A percentile compares a stretch with the other conserved stretches of the same genome.
These are phyloP conservation scores for Rhodosporidiobolus sp. DNA, from an alignment of 768 basidiomycete genomes.

Conservation along the genomic window DNA sequence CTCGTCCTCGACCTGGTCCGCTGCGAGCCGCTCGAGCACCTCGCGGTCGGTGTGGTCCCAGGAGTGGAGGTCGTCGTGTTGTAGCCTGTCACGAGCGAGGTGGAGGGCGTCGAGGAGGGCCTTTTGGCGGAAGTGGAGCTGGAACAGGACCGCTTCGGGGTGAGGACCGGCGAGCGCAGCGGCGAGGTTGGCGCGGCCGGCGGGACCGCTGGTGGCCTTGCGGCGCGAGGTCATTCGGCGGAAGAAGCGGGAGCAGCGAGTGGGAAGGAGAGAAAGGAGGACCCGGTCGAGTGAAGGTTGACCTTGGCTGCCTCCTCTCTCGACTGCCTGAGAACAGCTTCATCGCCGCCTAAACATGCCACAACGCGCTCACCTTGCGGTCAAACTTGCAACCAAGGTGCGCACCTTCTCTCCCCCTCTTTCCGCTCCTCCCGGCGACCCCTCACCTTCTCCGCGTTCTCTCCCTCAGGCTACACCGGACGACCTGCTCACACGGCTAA, in stretches of 20 bases:
- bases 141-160: too few relatives aligned
- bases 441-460: neutral
- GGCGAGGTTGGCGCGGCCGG: neutral
- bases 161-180: too few relatives aligned
- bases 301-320: neutral
- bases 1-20: neutral
- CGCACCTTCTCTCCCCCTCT: neutral
- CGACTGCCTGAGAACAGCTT: neutral
- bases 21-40: neutral
- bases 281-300: neutral
- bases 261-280: neutral
- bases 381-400: constrained; percentile 22
- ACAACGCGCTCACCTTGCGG: constrained; percentile 18
- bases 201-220: neutral
- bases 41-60: neutral
- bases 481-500: neutral
- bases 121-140: neutral
- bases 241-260: neutral
- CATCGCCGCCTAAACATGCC: neutral
- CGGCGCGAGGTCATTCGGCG: neutral
- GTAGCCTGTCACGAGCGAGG: neutral
- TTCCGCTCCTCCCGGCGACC: neutral
- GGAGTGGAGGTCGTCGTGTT: neutral
- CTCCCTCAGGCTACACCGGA: neutral
- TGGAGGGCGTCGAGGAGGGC: neutral